Conservation (phyloP, 805 yeast species). For the Yarrowia phangngaensis region DNA sequence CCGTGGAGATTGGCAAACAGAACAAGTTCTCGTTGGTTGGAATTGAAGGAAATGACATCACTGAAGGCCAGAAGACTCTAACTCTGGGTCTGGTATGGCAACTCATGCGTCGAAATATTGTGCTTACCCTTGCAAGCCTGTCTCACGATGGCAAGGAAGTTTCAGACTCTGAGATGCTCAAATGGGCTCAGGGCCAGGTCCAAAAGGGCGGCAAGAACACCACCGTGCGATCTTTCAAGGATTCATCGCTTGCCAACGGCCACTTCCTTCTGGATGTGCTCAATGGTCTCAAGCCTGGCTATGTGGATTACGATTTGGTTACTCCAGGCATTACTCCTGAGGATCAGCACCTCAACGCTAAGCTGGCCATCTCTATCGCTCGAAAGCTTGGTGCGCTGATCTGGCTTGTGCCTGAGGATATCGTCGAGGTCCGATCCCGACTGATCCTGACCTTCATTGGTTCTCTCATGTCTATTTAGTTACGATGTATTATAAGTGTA, state of each 20-base stretch:
- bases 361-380: conserved; percentile 95
- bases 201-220: conserved; percentile 76
- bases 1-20: conserved; percentile 93
- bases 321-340: conserved; percentile 74
- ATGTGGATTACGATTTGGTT: conserved; percentile 92
- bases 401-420: conserved; percentile 99
- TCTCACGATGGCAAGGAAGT: conserved; percentile 70
- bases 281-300: conserved; percentile 94
- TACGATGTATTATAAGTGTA: too few relatives aligned
- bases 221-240: conserved; percentile 79
- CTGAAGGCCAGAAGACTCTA: conserved; percentile 84
- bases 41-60: conserved; percentile 95
- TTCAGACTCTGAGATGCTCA: conserved; percentile 78
- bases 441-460: conserved; percentile 93
- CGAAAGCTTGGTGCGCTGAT: conserved; percentile 96
- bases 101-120: conserved; percentile 93
- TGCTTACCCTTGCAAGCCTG: conserved; percentile 70
- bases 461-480: conserved; percentile 73
- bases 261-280: conserved; percentile 83
- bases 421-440: conserved; percentile 90
- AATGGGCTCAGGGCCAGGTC: conserved; percentile 90
- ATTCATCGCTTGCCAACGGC: conserved; percentile 69
- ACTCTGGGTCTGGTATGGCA: conserved; percentile 97
- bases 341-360: conserved; percentile 89
- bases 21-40: conserved; percentile 93